Evolutionary conservation across 2,329 filamentous ascomycete genomes (phyloP).

Genomic region (Penicillium sp.): DNA sequence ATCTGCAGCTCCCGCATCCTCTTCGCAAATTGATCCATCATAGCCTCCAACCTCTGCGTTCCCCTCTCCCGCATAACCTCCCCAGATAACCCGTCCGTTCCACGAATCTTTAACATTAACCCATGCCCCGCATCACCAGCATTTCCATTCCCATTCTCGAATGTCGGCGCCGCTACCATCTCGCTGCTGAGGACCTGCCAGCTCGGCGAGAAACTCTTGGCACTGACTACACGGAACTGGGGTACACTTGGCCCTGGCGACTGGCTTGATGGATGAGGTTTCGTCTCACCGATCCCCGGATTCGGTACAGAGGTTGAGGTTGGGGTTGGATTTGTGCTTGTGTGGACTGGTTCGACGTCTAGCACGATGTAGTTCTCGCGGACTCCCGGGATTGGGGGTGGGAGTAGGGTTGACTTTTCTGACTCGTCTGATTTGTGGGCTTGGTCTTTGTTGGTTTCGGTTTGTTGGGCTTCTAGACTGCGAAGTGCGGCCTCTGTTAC

Average conservation of each 20-base stretch:
- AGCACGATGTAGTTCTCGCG: slow-evolving; percentile 58
- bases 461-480: slow-evolving; percentile 49
- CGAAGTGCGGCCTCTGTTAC: slow-evolving; percentile 65
- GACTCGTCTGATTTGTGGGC: slow-evolving; percentile 13
- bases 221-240: slow-evolving; percentile 58
- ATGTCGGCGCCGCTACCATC: slow-evolving; percentile 61
- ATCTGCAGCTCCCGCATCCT: slow-evolving; percentile 44
- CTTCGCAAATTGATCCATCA: slow-evolving; percentile 49
- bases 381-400: slow-evolving; percentile 46
- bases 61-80: slow-evolving; percentile 23
- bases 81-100: slow-evolving; percentile 34
- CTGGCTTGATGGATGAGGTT: slow-evolving; percentile 10
- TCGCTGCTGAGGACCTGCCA: slow-evolving; percentile 65
- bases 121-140: slow-evolving; percentile 43
- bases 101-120: slow-evolving; percentile 48
- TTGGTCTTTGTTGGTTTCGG: slow-evolving; percentile 24
- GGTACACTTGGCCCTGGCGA: slow-evolving; percentile 6
- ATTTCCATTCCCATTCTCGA: slow-evolving; percentile 56
- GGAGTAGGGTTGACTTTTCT: slow-evolving; percentile 41
- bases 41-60: slow-evolving; percentile 41
- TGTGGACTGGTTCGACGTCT: slow-evolving; percentile 46
- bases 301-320: not conserved
- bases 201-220: slow-evolving; percentile 68
- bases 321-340: not conserved
- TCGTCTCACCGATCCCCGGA: slow-evolving; percentile 8